Conservation (phyloP, 2,329 filamentous ascomycete genomes). For the Fusarium sp. region DNA sequence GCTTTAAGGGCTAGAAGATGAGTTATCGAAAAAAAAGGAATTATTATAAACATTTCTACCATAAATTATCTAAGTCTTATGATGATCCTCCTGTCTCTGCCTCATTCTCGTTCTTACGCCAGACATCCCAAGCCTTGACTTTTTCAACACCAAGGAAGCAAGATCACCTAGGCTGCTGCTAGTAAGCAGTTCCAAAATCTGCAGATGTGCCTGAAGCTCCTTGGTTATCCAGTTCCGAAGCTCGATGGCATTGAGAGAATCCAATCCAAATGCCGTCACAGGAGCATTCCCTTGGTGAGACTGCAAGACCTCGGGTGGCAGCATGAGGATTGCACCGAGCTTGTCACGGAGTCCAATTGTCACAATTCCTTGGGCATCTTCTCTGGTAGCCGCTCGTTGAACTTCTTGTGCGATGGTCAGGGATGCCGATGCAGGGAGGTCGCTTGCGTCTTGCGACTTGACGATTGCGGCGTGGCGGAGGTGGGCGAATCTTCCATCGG, state of each 20-base stretch:
- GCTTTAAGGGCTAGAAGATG: no score
- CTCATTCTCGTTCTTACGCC: neutral
- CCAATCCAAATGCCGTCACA: neutral
- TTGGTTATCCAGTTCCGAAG: neutral
- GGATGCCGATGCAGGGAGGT: neutral
- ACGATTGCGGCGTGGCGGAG: neutral
- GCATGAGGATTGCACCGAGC: neutral
- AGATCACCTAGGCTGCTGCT: neutral
- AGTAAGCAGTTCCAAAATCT: neutral
- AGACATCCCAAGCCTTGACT: neutral
- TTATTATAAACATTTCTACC: neutral
- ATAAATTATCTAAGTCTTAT: neutral
- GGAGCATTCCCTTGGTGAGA: neutral
- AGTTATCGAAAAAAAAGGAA: neutral
- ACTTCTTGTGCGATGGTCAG: neutral
- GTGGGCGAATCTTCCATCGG: neutral
- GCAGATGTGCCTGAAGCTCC: neutral
- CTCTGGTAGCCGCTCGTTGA: neutral
- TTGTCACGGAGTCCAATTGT: neutral
- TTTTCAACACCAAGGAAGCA: neutral
- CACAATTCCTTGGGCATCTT: neutral
- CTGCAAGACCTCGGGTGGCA: neutral
- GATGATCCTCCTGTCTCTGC: neutral
- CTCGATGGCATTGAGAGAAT: neutral
- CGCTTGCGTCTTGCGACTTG: neutral